Base-by-base conservation (phyloP, 768 basidiomycete species). In the Lactifluus subvellereus region DNA sequence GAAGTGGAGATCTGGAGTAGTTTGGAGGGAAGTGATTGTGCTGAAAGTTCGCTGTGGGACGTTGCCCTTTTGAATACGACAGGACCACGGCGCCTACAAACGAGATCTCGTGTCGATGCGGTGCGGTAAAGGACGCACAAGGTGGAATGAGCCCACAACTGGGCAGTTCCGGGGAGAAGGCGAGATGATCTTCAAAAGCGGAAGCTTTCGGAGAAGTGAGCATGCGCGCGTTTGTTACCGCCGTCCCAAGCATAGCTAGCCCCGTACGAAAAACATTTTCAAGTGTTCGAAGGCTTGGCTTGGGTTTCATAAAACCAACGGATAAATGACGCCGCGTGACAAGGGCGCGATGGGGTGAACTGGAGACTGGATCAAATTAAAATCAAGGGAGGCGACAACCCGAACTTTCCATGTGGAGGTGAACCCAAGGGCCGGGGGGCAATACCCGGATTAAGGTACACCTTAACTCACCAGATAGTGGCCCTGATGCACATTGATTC, bases 321-420 rank as follows among this genome's bases (percentile, higher is more conserved):
- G 56, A 35, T 32, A 51, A 64, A 50, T 60, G 54, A 62, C 55
- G 60, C 54, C 60, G 61, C 20, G 49, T 57, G 61, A 55, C 58
- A 43, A 63, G 14, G n/a, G 50, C 16, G 42, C 13, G 38, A 43
- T 38, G 20, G 33, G n/a, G 11, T 13, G 50, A 20, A 37, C n/a
- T 16, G 38, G 55, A 27, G 8, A 51, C 40, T 30, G 38, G 35
- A 52, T 51, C 61, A 57, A 45, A 60, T 37, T 35, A 45, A 49
- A 45, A 60, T 37, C 43, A 45, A 49, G 49, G 53, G 43, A 47
- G 38, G 18, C 54, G 43, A 57, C 55, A 57, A 22, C 42, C 38
- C 48, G 50, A 56, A 35, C 48, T 57, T 42, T 16, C 42, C 33
- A n/a, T 37, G 13, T 42, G 61, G 55, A 35, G 61, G 20, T 27